Percentiles rank a stretch among this genome's conserved stretches.
These are phyloP conservation scores for Pistacia atlantica DNA, from an alignment of 345 rosid genomes.

Conservation along the genomic window DNA sequence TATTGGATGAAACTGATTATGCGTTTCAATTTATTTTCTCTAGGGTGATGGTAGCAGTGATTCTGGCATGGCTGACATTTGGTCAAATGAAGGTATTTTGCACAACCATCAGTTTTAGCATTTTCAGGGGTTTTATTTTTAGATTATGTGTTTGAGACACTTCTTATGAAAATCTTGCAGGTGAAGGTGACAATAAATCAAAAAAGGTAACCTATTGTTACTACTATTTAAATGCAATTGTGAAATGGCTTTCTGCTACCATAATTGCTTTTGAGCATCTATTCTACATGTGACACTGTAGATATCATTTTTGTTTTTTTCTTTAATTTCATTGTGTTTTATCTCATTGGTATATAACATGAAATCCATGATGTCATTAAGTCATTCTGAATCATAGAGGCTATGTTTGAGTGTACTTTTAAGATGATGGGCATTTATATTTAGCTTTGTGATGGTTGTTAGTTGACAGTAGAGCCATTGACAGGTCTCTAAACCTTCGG, in stretches of 20 bases:
- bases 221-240: not conserved
- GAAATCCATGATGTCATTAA: not conserved
- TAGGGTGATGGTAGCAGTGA: constrained; percentile 40
- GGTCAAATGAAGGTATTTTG: constrained; percentile 64
- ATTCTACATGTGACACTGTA: not conserved
- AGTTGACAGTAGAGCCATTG: not conserved
- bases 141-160: not conserved
- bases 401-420: not conserved
- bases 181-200: constrained; percentile 35
- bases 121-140: not conserved
- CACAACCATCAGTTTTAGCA: not conserved
- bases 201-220: constrained; percentile 49
- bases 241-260: not conserved
- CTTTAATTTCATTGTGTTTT: not conserved
- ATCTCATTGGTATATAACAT: not conserved
- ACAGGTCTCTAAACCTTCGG: constrained; percentile 54
- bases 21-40: constrained; percentile 17
- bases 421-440: not conserved
- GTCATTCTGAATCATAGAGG: not conserved
- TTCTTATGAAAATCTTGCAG: constrained; percentile 35
- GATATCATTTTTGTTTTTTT: not conserved
- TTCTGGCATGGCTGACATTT: constrained; percentile 62
- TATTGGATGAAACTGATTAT: constrained; percentile 4
- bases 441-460: not conserved
- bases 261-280: not conserved